phyloP scores from a whole-genome alignment of 257 asterid species.

The Orobanche coerulescens region DNA sequence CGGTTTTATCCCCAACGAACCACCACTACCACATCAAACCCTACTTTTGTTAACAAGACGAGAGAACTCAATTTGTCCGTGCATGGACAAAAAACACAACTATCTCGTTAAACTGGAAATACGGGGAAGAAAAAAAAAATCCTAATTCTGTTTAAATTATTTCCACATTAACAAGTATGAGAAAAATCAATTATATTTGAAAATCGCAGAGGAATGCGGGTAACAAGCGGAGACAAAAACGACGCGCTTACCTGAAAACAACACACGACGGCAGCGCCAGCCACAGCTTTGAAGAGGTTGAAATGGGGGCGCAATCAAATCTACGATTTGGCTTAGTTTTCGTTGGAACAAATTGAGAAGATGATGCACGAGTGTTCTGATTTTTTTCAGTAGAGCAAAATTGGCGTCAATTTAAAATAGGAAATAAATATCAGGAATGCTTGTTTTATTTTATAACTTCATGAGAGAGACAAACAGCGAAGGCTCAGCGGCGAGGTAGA shows the following conservation, averaged over 20 bases:
- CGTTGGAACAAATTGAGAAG: slow-evolving; percentile 19
- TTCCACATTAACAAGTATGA: slow-evolving; percentile 8
- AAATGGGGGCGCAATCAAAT: slow-evolving; percentile 11
- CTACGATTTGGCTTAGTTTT: slow-evolving; percentile 2
- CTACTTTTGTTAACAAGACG: neutral
- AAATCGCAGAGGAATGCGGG: neutral
- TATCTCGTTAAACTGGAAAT: neutral
- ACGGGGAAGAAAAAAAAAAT: neutral
- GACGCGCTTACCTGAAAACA: slow-evolving; percentile 20
- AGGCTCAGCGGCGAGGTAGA: slow-evolving; percentile 8
- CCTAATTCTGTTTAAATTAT: neutral
- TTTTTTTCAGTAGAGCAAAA: slow-evolving; percentile 1
- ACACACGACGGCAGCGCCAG: slow-evolving; percentile 10
- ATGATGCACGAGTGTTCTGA: slow-evolving; percentile 15
- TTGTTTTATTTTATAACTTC: neutral
- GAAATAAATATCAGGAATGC: neutral
- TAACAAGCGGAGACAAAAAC: neutral
- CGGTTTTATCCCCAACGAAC: neutral
- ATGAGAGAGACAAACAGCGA: neutral
- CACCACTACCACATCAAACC: slow-evolving; percentile 11
- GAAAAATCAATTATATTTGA: slow-evolving; percentile 19
- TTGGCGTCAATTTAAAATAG: neutral
- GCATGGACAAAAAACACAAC: slow-evolving; percentile 17
- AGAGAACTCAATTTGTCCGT: neutral
- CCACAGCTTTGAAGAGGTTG: slow-evolving; percentile 20